These are phyloP conservation scores for Wickerhamiella occidentalis DNA, from an alignment of 805 yeast genomes.

Conservation along the genomic window DNA sequence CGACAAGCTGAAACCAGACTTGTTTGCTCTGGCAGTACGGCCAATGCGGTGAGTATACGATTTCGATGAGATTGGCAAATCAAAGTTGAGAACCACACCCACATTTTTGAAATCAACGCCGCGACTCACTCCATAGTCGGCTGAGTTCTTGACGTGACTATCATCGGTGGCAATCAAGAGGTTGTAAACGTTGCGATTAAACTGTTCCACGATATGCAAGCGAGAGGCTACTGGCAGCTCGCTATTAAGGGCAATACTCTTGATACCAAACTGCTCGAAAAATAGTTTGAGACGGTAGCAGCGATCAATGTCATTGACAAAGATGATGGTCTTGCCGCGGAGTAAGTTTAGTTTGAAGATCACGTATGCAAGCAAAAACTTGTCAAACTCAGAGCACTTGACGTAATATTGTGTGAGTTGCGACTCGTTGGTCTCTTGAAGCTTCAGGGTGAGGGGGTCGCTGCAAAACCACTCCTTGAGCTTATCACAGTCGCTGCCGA, in stretches of 20 bases:
- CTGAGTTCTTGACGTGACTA: conserved; percentile 15
- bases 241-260: conserved; percentile 75
- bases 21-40: conserved; percentile 96
- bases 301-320: conserved; percentile 90
- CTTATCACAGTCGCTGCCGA: conserved; percentile 71
- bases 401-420: conserved; percentile 77
- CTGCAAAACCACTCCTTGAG: conserved; percentile 71
- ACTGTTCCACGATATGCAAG: conserved; percentile 89
- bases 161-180: conserved; percentile 93
- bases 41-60: conserved; percentile 91
- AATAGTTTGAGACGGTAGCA: conserved; percentile 86
- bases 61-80: conserved; percentile 78
- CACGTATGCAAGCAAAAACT: conserved; percentile 79
- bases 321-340: conserved; percentile 80
- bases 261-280: conserved; percentile 87
- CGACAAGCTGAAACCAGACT: conserved; percentile 86
- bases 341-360: conserved; percentile 78
- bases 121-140: conserved; percentile 86
- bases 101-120: conserved; percentile 96
- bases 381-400: conserved; percentile 78
- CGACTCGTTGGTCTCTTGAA: conserved; percentile 53
- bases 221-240: conserved; percentile 90
- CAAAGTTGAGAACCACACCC: conserved; percentile 92
- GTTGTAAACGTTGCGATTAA: conserved; percentile 77
- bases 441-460: conserved; percentile 64